A percentile compares a stretch with the other conserved stretches of the same genome.
These are phyloP conservation scores for Triticum dicoccoides DNA, from an alignment of 176 grass and related monocot genomes.

Conservation along the genomic window DNA sequence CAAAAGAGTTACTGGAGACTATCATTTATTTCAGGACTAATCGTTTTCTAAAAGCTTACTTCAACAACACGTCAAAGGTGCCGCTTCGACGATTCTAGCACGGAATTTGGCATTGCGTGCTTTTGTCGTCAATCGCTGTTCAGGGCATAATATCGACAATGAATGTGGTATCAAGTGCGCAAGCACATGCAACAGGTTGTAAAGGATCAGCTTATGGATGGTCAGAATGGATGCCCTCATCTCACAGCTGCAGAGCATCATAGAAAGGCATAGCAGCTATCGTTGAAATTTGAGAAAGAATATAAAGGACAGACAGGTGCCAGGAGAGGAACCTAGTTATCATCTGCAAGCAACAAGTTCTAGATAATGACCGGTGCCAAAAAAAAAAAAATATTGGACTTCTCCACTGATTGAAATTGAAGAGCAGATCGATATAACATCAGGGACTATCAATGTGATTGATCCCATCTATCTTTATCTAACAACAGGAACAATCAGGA, in stretches of 20 bases:
- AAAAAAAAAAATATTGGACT: not conserved
- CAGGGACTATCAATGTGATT: not conserved
- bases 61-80: not conserved
- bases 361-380: not conserved
- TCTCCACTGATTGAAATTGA: not conserved
- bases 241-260: constrained; percentile 17
- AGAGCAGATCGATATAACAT: not conserved
- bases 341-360: not conserved
- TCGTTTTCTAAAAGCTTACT: not conserved
- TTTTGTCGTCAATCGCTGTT: constrained; percentile 17
- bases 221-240: not conserved
- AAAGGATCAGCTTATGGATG: constrained; percentile 13
- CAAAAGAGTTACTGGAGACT: not conserved
- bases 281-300: not conserved
- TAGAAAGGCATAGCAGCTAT: constrained; percentile 2
- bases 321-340: not conserved
- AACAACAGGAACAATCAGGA: not conserved
- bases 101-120: not conserved
- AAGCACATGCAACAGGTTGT: constrained; percentile 15
- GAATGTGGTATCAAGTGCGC: not conserved
- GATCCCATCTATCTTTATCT: not conserved
- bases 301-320: not conserved
- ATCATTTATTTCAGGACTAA: not conserved
- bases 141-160: not conserved
- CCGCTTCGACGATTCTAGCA: not conserved